These are phyloP conservation scores for Plectosphaerella cucumerina DNA, from an alignment of 2,329 filamentous ascomycete species.

Conservation along the genomic window DNA sequence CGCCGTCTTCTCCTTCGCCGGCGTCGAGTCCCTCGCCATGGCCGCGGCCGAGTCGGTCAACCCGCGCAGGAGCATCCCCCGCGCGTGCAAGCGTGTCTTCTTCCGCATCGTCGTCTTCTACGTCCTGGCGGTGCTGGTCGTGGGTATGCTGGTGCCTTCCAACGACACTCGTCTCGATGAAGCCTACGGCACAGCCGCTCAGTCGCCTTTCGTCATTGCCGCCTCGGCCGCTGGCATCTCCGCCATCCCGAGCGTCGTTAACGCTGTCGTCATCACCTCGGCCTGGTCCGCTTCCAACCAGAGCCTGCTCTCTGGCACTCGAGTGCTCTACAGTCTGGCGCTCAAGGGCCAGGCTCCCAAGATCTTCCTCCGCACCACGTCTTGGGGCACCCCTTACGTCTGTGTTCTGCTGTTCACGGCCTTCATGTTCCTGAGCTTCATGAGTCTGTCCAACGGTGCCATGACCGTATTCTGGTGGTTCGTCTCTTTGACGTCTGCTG, in stretches of 20 bases:
- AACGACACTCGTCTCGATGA: slow-evolving; percentile 34
- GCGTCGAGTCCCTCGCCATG: slow-evolving; percentile 47
- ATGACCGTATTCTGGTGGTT: slow-evolving; percentile 65
- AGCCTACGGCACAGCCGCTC: slow-evolving; percentile 40
- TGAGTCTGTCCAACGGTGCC: slow-evolving; percentile 51
- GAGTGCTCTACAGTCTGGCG: slow-evolving; percentile 56
- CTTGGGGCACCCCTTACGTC: slow-evolving; percentile 54
- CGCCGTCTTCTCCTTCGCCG: slow-evolving; percentile 44
- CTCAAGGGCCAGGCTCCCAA: slow-evolving; percentile 55
- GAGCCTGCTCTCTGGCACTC: slow-evolving; percentile 54
- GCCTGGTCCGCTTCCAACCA: slow-evolving; percentile 68
- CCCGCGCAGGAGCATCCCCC: slow-evolving; percentile 43
- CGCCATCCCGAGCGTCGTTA: slow-evolving; percentile 68
- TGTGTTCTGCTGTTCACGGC: slow-evolving; percentile 49
- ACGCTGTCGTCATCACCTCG: slow-evolving; percentile 70
- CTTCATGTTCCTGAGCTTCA: slow-evolving; percentile 55
- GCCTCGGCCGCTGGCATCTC: slow-evolving; percentile 62
- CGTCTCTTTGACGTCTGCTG: slow-evolving; percentile 56
- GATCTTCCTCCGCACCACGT: slow-evolving; percentile 52
- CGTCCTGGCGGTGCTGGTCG: slow-evolving; percentile 44
- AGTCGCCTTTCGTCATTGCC: slow-evolving; percentile 65
- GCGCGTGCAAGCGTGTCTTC: slow-evolving; percentile 49
- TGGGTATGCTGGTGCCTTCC: slow-evolving; percentile 44
- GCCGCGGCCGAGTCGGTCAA: slow-evolving; percentile 47
- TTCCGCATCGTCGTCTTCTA: slow-evolving; percentile 52